phyloP scores from a whole-genome alignment of 2,329 filamentous ascomycete genomes.

The Escovopsis sp. region DNA sequence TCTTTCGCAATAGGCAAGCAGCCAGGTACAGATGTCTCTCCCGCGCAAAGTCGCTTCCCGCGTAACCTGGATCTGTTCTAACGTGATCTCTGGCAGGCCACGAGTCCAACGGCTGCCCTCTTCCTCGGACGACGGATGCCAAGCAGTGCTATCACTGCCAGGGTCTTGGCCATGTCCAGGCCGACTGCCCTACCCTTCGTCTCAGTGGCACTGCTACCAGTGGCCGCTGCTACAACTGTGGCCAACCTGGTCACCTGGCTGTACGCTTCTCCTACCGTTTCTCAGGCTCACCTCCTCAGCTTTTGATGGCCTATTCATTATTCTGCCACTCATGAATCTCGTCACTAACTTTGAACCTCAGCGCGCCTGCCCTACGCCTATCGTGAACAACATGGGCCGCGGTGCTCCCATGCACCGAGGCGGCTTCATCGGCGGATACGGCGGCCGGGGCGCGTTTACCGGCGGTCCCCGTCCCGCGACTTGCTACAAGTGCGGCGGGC shows the following conservation, averaged over 20 bases:
- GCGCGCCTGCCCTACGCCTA: conserved; percentile 73
- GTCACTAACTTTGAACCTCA: conserved; percentile 15
- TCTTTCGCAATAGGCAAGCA: conserved; percentile 49
- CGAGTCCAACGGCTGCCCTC: conserved; percentile 94
- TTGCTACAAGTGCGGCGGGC: conserved; percentile 66
- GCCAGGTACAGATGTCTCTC: conserved; percentile 37
- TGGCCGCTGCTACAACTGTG: conserved; percentile 94
- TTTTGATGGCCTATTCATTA: too few relatives aligned
- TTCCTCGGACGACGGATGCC: conserved; percentile 90
- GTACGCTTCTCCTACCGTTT: conserved; percentile 32
- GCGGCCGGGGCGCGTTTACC: conserved; percentile 60
- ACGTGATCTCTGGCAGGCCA: conserved; percentile 39
- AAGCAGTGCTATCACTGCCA: conserved; percentile 99
- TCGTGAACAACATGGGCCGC: conserved; percentile 41
- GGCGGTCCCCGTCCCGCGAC: conserved; percentile 55
- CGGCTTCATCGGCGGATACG: conserved; percentile 46
- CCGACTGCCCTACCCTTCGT: conserved; percentile 93
- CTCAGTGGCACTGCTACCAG: conserved; percentile 69
- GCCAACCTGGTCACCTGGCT: conserved; percentile 81
- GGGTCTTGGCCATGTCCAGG: conserved; percentile 94
- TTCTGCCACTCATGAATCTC: too few relatives aligned
- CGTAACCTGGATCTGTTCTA: background rate
- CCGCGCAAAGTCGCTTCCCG: background rate
- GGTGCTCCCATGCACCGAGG: conserved; percentile 57
- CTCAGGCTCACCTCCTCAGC: too few relatives aligned